These are phyloP conservation scores for Xylaria cubensis DNA, from an alignment of 495 filamentous ascomycete species.

Conservation along the genomic window DNA sequence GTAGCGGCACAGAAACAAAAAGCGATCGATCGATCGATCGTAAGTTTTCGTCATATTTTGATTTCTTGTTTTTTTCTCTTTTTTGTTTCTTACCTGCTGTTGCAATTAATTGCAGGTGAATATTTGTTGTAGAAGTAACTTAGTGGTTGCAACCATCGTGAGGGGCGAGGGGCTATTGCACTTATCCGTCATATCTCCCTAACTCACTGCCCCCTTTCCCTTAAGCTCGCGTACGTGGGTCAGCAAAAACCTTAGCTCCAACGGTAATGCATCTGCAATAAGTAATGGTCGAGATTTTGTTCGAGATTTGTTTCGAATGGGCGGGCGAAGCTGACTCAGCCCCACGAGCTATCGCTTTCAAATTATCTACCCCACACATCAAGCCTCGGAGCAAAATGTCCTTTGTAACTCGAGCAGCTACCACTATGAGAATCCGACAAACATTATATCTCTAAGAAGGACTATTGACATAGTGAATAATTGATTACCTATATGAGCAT, in stretches of 20 bases:
- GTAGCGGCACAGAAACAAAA: background rate
- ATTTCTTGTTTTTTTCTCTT: background rate
- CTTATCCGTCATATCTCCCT: no score
- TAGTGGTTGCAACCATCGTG: no score
- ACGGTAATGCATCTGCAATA: background rate
- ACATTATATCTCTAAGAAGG: background rate
- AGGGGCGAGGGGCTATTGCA: no score
- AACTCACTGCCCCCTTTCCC: background rate
- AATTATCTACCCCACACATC: background rate
- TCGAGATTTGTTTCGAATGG: background rate
- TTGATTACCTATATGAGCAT: background rate
- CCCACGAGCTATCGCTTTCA: background rate
- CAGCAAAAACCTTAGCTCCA: background rate
- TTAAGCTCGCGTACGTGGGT: background rate
- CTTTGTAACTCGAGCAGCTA: background rate
- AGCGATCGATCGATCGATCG: background rate
- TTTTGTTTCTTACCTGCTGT: no score
- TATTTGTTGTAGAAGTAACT: no score
- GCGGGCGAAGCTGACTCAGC: background rate
- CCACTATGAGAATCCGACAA: background rate
- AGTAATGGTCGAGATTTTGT: background rate
- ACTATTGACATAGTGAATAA: background rate
- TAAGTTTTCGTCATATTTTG: background rate
- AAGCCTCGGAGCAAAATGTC: constrained; percentile 21
- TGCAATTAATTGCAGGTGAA: no score